Evolutionary conservation across 225 moss, liverwort and hornwort species (phyloP).

Genomic region (Physcomitrellopsis africana): DNA sequence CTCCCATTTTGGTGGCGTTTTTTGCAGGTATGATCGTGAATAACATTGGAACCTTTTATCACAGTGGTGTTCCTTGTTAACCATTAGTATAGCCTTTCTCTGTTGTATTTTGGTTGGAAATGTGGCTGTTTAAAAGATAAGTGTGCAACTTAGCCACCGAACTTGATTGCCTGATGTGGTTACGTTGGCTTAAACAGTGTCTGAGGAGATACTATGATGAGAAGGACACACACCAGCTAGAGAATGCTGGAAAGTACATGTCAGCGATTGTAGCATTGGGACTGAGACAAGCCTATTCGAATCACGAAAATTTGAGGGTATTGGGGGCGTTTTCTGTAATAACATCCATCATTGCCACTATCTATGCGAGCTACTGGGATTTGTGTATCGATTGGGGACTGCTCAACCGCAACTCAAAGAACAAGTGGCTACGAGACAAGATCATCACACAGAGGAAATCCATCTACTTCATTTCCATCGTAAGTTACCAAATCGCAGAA

Average conservation of each 20-base stretch:
- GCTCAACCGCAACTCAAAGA: constrained; percentile 51
- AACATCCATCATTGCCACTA: constrained; percentile 60
- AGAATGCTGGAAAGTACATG: constrained; percentile 71
- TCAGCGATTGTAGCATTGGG: constrained; percentile 67
- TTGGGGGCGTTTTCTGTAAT: constrained; percentile 42
- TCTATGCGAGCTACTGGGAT: constrained; percentile 69
- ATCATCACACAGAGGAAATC: constrained; percentile 55
- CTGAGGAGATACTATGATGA: constrained; percentile 62
- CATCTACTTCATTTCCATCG: constrained; percentile 15
- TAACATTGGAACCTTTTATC: neutral
- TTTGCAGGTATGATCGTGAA: constrained; percentile 53
- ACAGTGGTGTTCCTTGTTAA: neutral
- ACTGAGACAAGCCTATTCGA: constrained; percentile 50
- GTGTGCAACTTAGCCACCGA: neutral
- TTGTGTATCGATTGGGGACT: constrained; percentile 77
- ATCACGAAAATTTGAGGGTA: constrained; percentile 14
- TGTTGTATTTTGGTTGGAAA: too few species aligned
- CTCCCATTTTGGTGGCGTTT: constrained; percentile 79
- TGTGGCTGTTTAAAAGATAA: too few species aligned
- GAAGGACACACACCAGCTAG: constrained; percentile 53
- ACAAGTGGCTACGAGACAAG: constrained; percentile 76
- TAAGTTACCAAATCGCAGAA: neutral
- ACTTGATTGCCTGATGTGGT: neutral
- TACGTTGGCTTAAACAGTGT: constrained; percentile 38
- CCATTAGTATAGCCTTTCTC: neutral